These are phyloP conservation scores for Geosmithia putterillii DNA, from an alignment of 2,329 filamentous ascomycete genomes.

Conservation along the genomic window DNA sequence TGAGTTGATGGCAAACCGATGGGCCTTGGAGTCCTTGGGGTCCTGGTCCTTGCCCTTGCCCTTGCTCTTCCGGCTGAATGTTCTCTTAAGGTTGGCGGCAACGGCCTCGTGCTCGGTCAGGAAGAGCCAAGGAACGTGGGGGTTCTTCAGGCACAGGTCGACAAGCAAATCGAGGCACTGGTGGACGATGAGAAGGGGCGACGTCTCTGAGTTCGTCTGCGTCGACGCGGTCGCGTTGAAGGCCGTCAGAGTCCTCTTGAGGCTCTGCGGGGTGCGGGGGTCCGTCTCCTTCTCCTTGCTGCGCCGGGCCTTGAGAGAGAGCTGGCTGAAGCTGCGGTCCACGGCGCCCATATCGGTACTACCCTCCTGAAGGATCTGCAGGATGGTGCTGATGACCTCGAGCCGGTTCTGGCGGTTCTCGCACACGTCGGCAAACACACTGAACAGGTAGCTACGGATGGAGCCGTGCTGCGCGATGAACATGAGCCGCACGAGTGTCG, in stretches of 20 bases:
- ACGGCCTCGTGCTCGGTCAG: conserved; percentile 81
- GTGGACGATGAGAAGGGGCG: conserved; percentile 87
- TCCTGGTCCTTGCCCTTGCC: conserved; percentile 56
- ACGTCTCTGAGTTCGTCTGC: conserved; percentile 70
- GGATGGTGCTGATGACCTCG: conserved; percentile 83
- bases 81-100: conserved; percentile 63
- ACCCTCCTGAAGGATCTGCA: conserved; percentile 91
- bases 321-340: conserved; percentile 86
- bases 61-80: conserved; percentile 73
- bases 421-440: conserved; percentile 81
- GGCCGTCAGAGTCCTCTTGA: conserved; percentile 64
- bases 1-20: conserved; percentile 86
- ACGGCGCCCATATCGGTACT: conserved; percentile 88
- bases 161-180: conserved; percentile 83
- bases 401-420: conserved; percentile 93
- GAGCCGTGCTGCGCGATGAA: conserved; percentile 89
- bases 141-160: conserved; percentile 73
- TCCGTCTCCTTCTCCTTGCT: conserved; percentile 48
- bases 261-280: conserved; percentile 65
- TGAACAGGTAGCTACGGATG: conserved; percentile 71
- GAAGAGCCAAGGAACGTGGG: conserved; percentile 83
- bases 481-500: conserved; percentile 95
- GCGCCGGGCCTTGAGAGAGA: conserved; percentile 84
- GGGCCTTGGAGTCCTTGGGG: conserved; percentile 54
- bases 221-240: conserved; percentile 27